Evolutionary conservation across 2,329 filamentous ascomycete species (phyloP), one percentile per base, ranked within the genome.

Genomic region (Aspergillus eucalypticola): DNA sequence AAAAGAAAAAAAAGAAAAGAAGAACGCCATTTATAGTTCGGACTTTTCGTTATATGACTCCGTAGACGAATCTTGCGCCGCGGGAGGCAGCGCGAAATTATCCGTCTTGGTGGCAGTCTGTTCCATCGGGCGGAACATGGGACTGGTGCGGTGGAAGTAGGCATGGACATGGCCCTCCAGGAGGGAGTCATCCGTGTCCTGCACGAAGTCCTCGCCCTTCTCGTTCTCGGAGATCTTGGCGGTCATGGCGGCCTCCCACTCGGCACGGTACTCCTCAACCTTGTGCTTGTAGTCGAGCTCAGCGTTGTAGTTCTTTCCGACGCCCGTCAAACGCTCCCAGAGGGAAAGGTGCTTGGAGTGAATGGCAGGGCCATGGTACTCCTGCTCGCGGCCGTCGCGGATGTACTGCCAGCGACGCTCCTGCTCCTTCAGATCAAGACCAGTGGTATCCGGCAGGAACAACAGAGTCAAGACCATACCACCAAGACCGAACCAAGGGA

Each of bases 371-470:
- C 94, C 94, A 79, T 96, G 93, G 81, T 98, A 98, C 52, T 97
- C 91, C 29, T 86, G 64, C 67, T 88, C 88, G 61, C 87, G 87
- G 63, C 92, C 92, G 2, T 86, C 82, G 61, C 91, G 89, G 75
- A 98, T 91, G 79, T 89, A 97, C 59, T 83, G 79, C 93, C 94
- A 98, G 71, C 94, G 88, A 65, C 94, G 90, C 80, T 98, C 94
- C 80, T 97, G 93, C 78, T 98, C 94, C 83, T 96, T 96, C 64
- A 98, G 87, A 74, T 98, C 94, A 41, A 98, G 89, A 59, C 94
- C 94, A 8, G 93, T 97, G 69, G 94, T 98, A 75, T 98, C 94
- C n/a, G 94, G 94, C 32, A 98, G 88, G 84, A 92, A 98, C 69
- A 96, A 66, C 67, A 81, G 88, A 46, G 93, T 97, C 61, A 97